Conservation (phyloP, 192 early-diverging fungal species). For the Chytriomyces sp. region DNA sequence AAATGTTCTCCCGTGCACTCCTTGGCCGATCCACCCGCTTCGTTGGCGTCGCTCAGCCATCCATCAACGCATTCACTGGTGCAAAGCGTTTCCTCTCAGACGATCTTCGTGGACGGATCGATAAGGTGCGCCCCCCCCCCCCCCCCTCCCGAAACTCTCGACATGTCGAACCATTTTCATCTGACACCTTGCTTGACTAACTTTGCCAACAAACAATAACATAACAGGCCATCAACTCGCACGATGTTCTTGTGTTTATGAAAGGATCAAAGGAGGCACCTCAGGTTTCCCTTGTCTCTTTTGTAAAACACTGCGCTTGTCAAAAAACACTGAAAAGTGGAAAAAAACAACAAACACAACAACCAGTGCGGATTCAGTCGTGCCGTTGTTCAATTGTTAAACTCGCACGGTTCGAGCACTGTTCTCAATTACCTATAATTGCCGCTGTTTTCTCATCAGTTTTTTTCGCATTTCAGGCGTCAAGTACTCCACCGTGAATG, state of each 20-base stretch:
- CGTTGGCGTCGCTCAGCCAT: neutral
- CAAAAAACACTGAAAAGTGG: neutral
- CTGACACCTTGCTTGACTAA: neutral
- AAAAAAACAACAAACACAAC: neutral
- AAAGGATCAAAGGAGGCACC: constrained; percentile 94
- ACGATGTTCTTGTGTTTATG: constrained; percentile 89
- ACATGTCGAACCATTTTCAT: too few species aligned
- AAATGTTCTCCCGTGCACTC: too few species aligned
- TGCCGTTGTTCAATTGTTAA: constrained; percentile 90
- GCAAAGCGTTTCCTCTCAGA: constrained; percentile 32
- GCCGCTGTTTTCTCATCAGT: neutral
- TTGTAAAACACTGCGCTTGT: neutral
- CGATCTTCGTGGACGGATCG: constrained; percentile 22
- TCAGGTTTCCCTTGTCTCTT: constrained; percentile 56
- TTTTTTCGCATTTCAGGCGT: constrained; percentile 61
- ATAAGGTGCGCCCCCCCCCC: constrained; percentile 26
- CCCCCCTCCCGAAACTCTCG: too few species aligned
- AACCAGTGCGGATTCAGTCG: constrained; percentile 88
- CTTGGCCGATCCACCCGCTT: neutral
- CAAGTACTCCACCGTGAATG: constrained; percentile 79
- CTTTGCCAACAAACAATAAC: neutral
- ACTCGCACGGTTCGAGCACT: constrained; percentile 53
- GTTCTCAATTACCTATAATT: neutral
- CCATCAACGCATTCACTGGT: neutral
- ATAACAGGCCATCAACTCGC: constrained; percentile 42